Evolutionary conservation across 805 yeast genomes (phyloP).

Genomic region (Naumovozyma dairenensis): DNA sequence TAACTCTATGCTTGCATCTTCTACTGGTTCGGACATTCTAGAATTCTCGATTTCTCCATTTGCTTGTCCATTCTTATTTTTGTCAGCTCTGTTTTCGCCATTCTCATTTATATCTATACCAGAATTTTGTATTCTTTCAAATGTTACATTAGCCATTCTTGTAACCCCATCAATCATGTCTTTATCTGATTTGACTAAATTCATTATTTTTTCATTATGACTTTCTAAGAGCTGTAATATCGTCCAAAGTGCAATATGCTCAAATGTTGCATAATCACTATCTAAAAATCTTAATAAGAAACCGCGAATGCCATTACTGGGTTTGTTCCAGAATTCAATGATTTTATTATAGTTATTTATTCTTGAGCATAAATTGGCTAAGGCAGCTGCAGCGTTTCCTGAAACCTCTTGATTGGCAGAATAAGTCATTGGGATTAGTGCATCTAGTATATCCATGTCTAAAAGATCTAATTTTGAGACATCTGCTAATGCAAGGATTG

Average conservation of each 20-base stretch:
- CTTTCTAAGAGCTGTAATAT: slow-evolving; percentile 86
- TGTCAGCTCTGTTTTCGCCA: slow-evolving; percentile 10
- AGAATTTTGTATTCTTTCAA: slow-evolving; percentile 23
- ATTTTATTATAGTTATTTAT: slow-evolving; percentile 75
- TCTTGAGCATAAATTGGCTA: slow-evolving; percentile 90
- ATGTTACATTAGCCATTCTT: slow-evolving; percentile 33
- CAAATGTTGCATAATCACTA: slow-evolving; percentile 85
- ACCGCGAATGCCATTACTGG: slow-evolving; percentile 77
- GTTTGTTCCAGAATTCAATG: slow-evolving; percentile 65
- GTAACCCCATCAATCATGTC: slow-evolving; percentile 47
- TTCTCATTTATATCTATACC: slow-evolving; percentile 13
- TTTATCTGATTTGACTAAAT: slow-evolving; percentile 45
- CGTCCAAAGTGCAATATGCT: slow-evolving; percentile 97
- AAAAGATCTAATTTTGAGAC: slow-evolving; percentile 80
- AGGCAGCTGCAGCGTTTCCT: slow-evolving; percentile 96
- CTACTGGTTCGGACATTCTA: slow-evolving; percentile 33
- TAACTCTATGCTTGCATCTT: slow-evolving; percentile 55
- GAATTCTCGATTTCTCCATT: slow-evolving; percentile 20
- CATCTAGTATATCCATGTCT: slow-evolving; percentile 76
- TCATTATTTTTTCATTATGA: slow-evolving; percentile 52
- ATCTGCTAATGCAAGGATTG: slow-evolving; percentile 92
- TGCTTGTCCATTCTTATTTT: slow-evolving; percentile 9
- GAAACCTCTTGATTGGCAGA: slow-evolving; percentile 89
- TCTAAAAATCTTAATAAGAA: slow-evolving; percentile 73
- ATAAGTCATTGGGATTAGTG: slow-evolving; percentile 81